Conservation (phyloP, 176 grass and related monocot genomes). For the Musa acuminata region DNA sequence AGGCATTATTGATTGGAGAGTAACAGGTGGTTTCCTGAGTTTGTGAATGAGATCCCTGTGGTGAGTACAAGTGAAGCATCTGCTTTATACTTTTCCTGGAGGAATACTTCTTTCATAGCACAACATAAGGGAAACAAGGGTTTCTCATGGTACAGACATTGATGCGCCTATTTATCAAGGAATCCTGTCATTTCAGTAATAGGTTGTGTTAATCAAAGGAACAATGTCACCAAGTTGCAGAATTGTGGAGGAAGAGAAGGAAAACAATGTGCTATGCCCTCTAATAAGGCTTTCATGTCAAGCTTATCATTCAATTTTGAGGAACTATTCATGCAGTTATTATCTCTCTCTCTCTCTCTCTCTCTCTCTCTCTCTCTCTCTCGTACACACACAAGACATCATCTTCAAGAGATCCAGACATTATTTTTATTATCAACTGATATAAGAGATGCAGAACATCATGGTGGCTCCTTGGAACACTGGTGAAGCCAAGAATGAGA, state of each 20-base stretch:
- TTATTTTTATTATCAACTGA: not conserved
- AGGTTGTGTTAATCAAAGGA: not conserved
- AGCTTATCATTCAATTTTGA: not conserved
- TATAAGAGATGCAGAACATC: not conserved
- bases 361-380: too few relatives aligned
- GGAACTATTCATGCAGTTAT: too few relatives aligned
- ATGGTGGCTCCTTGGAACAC: not conserved
- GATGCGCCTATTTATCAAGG: not conserved
- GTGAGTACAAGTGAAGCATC: conserved; percentile 9
- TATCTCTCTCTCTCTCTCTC: too few relatives aligned
- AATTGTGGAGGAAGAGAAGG: not conserved
- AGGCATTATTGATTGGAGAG: not conserved
- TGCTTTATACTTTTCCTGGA: not conserved
- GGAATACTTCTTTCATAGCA: not conserved
- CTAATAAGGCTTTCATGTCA: not conserved
- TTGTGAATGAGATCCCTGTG: not conserved
- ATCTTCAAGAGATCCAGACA: not conserved
- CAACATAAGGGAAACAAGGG: not conserved
- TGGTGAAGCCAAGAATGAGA: not conserved
- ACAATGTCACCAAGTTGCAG: not conserved
- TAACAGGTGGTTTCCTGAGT: not conserved
- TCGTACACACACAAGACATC: too few relatives aligned
- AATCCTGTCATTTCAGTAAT: not conserved
- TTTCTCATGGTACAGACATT: not conserved
- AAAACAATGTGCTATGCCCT: not conserved